These are phyloP conservation scores for Neurospora sp. DNA, from an alignment of 495 filamentous ascomycete species.

Conservation along the genomic window DNA sequence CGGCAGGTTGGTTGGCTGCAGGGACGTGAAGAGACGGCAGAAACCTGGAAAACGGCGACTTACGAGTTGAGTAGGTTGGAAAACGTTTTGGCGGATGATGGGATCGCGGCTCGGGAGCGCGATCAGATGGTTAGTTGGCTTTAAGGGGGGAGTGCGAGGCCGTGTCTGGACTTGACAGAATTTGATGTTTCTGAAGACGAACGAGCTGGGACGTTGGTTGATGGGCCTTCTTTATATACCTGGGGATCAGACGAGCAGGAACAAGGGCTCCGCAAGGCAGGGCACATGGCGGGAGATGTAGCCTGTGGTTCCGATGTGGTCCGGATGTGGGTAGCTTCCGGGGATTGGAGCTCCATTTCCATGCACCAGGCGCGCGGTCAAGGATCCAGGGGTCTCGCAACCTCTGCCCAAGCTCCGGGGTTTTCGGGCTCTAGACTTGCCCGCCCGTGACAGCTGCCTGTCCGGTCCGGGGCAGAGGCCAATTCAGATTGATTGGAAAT, in stretches of 20 bases:
- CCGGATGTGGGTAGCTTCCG: not conserved
- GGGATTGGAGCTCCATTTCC: not conserved
- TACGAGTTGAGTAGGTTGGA: conserved; percentile 87
- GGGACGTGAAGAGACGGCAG: not conserved
- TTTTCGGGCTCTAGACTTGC: not conserved
- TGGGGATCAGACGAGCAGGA: not conserved
- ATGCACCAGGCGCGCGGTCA: not conserved
- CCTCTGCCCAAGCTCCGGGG: not conserved
- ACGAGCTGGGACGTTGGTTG: not conserved
- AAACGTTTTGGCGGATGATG: conserved; percentile 69
- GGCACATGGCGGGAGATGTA: not conserved
- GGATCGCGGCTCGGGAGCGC: conserved; percentile 47
- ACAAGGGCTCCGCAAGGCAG: not conserved
- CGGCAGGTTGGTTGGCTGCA: not conserved
- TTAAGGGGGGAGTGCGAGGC: not conserved
- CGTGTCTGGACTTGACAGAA: not conserved
- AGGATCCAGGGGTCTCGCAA: not conserved
- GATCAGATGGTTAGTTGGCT: conserved; percentile 27
- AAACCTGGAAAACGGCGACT: conserved; percentile 16
- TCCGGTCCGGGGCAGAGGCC: not conserved
- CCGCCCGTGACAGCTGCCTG: not conserved
- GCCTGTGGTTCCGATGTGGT: not conserved
- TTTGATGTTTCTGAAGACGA: not conserved
- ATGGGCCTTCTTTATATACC: not conserved
- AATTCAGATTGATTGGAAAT: not conserved